Base-by-base conservation (phyloP, 129 eudicot species). In the Artemisia tridentata region DNA sequence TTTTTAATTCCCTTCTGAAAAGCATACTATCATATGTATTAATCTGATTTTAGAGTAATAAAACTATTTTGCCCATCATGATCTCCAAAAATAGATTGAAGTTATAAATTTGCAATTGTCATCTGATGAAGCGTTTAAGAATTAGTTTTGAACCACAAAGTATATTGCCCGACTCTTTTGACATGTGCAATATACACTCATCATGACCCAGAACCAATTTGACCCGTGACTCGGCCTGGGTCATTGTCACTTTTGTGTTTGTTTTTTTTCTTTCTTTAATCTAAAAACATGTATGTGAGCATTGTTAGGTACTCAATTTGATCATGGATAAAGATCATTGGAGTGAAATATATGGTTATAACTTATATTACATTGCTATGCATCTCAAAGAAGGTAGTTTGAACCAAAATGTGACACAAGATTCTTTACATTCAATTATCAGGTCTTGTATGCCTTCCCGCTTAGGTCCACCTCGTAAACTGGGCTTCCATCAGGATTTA, bases 401-500 rank as follows among this genome's bases (percentile, higher is more conserved):
- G 3, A 59, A 23, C 69, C 41, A 38, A 54, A 71, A 21, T n/a
- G 21, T 38, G n/a, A 43, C 11, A 0, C 45, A 38, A 38, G 11
- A 13, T 25, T 25, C 56, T 11, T 71, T 15, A 31, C 52, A 57
- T 16, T 18, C 4, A 6, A 57, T 34, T 18, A 59, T 68, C 57
- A 76, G 7, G 64, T 60, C 51, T 52, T 69, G 46, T 77, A 77
- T 11, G 71, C 76, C 63, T 41, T 63, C 59, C 81, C 81, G 16
- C 81, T 77, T 41, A 77, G 68, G 81, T 91, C 90, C 25, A 91
- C 56, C 57, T 84, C 84, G 50, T 88, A 88, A 53, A 80, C 62
- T 8, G 90, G 86, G 65, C 65, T 75, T 15, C 96, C 97, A 66
- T 72, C 80, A 18, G 88, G 76, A 63, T 71, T 15, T 4, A 84